Evolutionary conservation across 2,329 filamentous ascomycete species (phyloP).

Genomic region (Lachnellula arida): DNA sequence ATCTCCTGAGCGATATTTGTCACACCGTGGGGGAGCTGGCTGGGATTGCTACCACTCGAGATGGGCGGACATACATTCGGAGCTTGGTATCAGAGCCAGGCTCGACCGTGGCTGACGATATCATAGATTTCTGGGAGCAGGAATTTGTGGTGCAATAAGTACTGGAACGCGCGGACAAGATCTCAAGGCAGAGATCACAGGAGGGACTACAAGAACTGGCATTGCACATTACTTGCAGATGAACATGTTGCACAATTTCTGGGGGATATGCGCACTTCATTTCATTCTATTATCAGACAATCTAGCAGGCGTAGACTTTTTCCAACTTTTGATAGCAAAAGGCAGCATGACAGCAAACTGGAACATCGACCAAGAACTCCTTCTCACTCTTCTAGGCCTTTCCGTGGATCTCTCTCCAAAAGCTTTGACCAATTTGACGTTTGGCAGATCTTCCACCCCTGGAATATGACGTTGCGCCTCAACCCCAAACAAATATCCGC

Average conservation of each 20-base stretch:
- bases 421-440: neutral
- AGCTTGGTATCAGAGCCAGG: constrained; percentile 20
- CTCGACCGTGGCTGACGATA: constrained; percentile 17
- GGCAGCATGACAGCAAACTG: too few species aligned
- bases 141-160: constrained; percentile 24
- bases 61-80: constrained; percentile 22
- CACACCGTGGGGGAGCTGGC: constrained; percentile 25
- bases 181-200: too few species aligned
- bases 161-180: neutral
- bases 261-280: too few species aligned
- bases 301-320: too few species aligned
- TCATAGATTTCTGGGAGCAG: constrained; percentile 30
- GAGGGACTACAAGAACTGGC: neutral
- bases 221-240: neutral
- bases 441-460: neutral
- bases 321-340: too few species aligned
- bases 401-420: neutral
- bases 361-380: neutral
- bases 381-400: neutral
- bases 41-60: constrained; percentile 20
- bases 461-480: constrained; percentile 8
- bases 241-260: neutral
- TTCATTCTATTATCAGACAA: too few species aligned
- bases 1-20: constrained; percentile 31
- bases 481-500: neutral